These are phyloP conservation scores for bread wheat (Triticum aestivum) DNA, from an alignment of 176 grass and related monocot genomes.

Conservation along the genomic window IWGSC_CS_RefSeq_v2.1 NC_057797.1:52553958-52554457, in stretches of 20 bases:
- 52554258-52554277: background rate
- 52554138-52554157: background rate
- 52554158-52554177: background rate
- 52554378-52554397: background rate
- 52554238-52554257: background rate
- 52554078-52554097: background rate
- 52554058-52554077: background rate
- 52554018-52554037: background rate
- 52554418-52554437: slow-evolving; percentile 3
- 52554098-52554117: background rate
- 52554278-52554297: background rate
- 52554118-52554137: background rate
- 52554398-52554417: background rate
- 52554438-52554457: background rate
- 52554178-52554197: background rate
- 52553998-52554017: background rate
- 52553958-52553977: background rate
- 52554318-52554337: background rate
- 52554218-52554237: too few relatives aligned
- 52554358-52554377: background rate
- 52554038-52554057: background rate
- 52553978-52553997: background rate
- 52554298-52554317: background rate
- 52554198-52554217: too few relatives aligned
- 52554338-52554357: background rate